Conservation (phyloP, 2,329 filamentous ascomycete genomes). For the Phaeosphaeriaceae sp. region DNA sequence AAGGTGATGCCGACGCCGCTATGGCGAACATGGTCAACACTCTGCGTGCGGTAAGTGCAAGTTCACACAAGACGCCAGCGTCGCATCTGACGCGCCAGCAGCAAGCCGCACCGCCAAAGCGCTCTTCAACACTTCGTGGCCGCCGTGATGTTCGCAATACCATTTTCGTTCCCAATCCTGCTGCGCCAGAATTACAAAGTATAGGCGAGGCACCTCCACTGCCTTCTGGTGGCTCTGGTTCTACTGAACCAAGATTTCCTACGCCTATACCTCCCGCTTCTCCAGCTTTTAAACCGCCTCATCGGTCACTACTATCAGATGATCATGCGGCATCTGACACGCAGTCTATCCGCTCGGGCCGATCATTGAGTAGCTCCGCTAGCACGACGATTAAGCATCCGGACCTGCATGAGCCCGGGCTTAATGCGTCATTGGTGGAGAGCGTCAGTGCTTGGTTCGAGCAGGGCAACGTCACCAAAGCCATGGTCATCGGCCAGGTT, state of each 20-base stretch:
- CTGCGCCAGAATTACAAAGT: slow-evolving; percentile 46
- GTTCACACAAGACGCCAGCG: neutral
- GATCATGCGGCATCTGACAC: slow-evolving; percentile 78
- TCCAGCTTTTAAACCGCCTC: slow-evolving; percentile 44
- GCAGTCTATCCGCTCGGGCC: slow-evolving; percentile 87
- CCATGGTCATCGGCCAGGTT: slow-evolving; percentile 84
- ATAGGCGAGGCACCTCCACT: slow-evolving; percentile 43
- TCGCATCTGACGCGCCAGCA: slow-evolving; percentile 44
- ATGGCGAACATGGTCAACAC: slow-evolving; percentile 78
- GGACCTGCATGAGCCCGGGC: slow-evolving; percentile 77
- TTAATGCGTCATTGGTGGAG: slow-evolving; percentile 90
- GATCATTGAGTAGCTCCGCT: slow-evolving; percentile 73
- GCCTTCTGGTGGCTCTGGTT: slow-evolving; percentile 29
- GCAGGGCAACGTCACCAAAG: slow-evolving; percentile 71
- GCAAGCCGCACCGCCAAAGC: slow-evolving; percentile 61
- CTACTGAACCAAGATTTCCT: slow-evolving; percentile 23
- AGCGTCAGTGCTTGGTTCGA: slow-evolving; percentile 87
- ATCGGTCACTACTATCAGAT: slow-evolving; percentile 45
- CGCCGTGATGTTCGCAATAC: slow-evolving; percentile 92
- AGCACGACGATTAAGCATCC: slow-evolving; percentile 73
- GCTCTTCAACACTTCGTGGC: slow-evolving; percentile 78
- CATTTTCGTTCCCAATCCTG: slow-evolving; percentile 71
- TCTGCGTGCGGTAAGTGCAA: slow-evolving; percentile 61
- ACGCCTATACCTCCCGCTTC: slow-evolving; percentile 42
- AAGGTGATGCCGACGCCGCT: slow-evolving; percentile 74